Evolutionary conservation across 305 asterid genomes (phyloP).

Genomic region (Plantago lanceolata): DNA sequence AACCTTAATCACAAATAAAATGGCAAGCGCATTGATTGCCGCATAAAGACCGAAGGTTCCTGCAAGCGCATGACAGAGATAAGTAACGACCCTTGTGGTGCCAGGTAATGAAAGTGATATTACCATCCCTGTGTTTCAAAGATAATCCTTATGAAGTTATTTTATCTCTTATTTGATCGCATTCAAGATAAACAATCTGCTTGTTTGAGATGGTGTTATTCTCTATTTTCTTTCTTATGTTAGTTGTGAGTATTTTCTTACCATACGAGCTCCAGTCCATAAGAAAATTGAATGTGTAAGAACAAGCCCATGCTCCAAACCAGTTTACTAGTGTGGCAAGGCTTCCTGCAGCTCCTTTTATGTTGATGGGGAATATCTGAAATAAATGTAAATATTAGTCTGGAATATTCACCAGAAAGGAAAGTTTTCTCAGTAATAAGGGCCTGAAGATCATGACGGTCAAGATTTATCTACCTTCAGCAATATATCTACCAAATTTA

Average conservation of each 20-base stretch:
- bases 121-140: not conserved
- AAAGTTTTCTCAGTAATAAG: too few relatives aligned
- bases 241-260: constrained; percentile 21
- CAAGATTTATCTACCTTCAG: constrained; percentile 7
- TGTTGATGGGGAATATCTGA: constrained; percentile 88
- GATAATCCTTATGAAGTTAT: not conserved
- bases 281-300: constrained; percentile 87
- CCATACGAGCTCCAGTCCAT: constrained; percentile 91
- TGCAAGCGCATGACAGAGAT: constrained; percentile 30
- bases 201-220: not conserved
- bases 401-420: too few relatives aligned
- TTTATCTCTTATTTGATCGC: not conserved
- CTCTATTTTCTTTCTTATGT: not conserved
- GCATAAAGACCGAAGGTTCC: constrained; percentile 87
- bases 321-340: constrained; percentile 85
- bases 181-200: too few relatives aligned
- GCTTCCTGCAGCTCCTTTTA: constrained; percentile 94
- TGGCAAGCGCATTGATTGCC: constrained; percentile 53
- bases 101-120: not conserved
- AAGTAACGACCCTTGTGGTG: not conserved
- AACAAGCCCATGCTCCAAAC: constrained; percentile 93
- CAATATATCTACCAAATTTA: not conserved
- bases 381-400: not conserved
- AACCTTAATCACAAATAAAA: constrained; percentile 63
- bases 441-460: too few relatives aligned